These are phyloP conservation scores for Crithidia sp. DNA, from an alignment of 208 protist species.

Conservation along the genomic window DNA sequence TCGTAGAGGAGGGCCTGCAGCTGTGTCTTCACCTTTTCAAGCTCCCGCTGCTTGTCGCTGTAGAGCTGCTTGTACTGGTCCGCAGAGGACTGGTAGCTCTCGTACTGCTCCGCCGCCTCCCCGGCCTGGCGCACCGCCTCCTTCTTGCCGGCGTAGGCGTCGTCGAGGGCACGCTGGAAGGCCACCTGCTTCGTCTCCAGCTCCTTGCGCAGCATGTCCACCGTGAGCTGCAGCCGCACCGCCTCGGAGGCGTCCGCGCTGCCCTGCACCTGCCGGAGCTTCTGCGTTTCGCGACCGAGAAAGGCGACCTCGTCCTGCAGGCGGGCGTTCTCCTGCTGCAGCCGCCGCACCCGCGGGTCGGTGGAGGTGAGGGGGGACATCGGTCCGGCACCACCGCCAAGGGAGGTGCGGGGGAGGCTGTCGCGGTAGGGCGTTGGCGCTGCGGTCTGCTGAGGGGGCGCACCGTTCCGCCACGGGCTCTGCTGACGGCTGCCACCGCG, in stretches of 20 bases:
- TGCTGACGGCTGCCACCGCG: constrained; percentile 18
- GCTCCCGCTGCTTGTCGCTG: constrained; percentile 46
- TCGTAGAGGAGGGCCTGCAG: constrained; percentile 41
- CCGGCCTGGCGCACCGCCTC: constrained; percentile 26
- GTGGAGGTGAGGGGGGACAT: constrained; percentile 8
- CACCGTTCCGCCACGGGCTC: constrained; percentile 14
- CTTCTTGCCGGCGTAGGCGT: constrained; percentile 22
- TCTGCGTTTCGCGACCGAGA: constrained; percentile 52
- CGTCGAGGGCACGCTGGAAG: constrained; percentile 26
- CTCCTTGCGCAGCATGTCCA: constrained; percentile 54
- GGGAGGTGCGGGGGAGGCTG: not conserved
- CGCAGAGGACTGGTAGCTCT: constrained; percentile 46
- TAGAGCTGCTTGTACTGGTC: constrained; percentile 60
- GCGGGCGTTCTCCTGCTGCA: constrained; percentile 54
- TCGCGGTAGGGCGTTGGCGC: constrained; percentile 9
- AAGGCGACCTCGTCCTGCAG: constrained; percentile 60
- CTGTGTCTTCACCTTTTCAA: constrained; percentile 42
- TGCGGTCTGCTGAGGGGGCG: not conserved
- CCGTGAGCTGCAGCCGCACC: constrained; percentile 41
- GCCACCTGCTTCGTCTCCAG: constrained; percentile 41
- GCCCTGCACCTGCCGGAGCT: constrained; percentile 38
- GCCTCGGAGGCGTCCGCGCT: constrained; percentile 40
- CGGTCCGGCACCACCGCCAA: not conserved
- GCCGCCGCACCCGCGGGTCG: constrained; percentile 37
- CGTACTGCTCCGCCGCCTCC: constrained; percentile 42